phyloP scores from a whole-genome alignment of 169 alveolate species.

The Condylostoma magnum region DNA sequence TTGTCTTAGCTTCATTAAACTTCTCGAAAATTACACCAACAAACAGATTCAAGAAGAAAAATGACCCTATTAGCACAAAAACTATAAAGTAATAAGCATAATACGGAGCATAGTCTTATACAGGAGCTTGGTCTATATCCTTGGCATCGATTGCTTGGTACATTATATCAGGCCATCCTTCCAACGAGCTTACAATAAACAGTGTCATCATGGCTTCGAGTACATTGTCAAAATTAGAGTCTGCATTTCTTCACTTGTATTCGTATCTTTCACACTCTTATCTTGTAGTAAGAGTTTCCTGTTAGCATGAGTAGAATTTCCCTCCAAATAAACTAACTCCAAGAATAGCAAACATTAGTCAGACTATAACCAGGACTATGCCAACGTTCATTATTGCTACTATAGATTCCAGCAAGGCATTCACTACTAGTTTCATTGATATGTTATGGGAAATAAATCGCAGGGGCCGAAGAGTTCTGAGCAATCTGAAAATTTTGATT shows the following conservation, averaged over 20 bases:
- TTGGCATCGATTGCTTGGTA: conserved; percentile 52
- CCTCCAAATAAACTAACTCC: conserved; percentile 72
- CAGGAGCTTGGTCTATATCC: conserved; percentile 42
- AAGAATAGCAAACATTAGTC: conserved; percentile 73
- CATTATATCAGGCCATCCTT: conserved; percentile 78
- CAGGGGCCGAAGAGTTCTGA: conserved; percentile 74
- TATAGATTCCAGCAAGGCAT: conserved; percentile 64
- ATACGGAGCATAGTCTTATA: conserved; percentile 36
- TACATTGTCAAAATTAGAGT: conserved; percentile 73
- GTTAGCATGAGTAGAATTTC: conserved; percentile 58
- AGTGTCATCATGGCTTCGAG: conserved; percentile 70
- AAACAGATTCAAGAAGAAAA: conserved; percentile 72
- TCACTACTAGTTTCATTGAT: conserved; percentile 66
- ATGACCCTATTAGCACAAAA: conserved; percentile 70
- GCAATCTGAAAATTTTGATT: conserved; percentile 58
- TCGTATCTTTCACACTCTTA: conserved; percentile 35
- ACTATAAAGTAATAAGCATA: conserved; percentile 56
- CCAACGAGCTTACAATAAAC: conserved; percentile 73
- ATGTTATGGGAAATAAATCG: conserved; percentile 71
- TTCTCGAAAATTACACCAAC: conserved; percentile 81
- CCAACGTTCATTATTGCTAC: conserved; percentile 68
- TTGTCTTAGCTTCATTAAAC: conserved; percentile 73
- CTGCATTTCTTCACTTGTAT: conserved; percentile 55
- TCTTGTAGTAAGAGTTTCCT: background rate
- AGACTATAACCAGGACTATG: conserved; percentile 60